These are phyloP conservation scores for Suhomyces sp. DNA, from an alignment of 805 yeast species.

Conservation along the genomic window DNA sequence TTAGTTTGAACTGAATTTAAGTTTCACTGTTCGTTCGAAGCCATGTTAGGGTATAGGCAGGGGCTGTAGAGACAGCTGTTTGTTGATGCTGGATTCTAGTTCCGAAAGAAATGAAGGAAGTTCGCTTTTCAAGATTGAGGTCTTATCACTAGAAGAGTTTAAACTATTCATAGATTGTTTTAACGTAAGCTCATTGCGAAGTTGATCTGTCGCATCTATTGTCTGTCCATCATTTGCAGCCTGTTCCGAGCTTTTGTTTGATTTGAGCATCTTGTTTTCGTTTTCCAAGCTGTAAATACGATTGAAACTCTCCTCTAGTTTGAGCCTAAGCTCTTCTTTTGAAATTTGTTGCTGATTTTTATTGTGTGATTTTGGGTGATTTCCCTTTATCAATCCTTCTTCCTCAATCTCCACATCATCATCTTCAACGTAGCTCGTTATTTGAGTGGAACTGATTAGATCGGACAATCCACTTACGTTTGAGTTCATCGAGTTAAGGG, in stretches of 20 bases:
- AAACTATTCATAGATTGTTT: neutral
- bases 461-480: conserved; percentile 47
- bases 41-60: neutral
- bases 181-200: neutral
- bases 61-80: neutral
- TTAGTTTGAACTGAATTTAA: neutral
- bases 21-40: neutral
- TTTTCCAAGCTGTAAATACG: conserved; percentile 33
- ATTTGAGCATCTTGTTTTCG: conserved; percentile 23
- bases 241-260: conserved; percentile 1
- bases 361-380: neutral
- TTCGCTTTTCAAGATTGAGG: neutral
- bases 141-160: neutral
- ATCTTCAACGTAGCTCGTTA: conserved; percentile 33
- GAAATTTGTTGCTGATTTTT: conserved; percentile 15
- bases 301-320: conserved; percentile 38
- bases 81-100: conserved; percentile 11
- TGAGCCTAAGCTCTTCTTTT: conserved; percentile 31
- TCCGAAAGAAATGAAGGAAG: conserved; percentile 14
- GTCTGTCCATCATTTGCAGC: neutral
- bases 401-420: conserved; percentile 7
- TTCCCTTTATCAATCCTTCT: conserved; percentile 40
- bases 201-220: neutral
- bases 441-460: conserved; percentile 46
- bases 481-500: conserved; percentile 49